A percentile compares a stretch with the other conserved stretches of the same genome.
These are phyloP conservation scores for Aspergillus sp. DNA, from an alignment of 2,329 filamentous ascomycete species.

Conservation along the genomic window DNA sequence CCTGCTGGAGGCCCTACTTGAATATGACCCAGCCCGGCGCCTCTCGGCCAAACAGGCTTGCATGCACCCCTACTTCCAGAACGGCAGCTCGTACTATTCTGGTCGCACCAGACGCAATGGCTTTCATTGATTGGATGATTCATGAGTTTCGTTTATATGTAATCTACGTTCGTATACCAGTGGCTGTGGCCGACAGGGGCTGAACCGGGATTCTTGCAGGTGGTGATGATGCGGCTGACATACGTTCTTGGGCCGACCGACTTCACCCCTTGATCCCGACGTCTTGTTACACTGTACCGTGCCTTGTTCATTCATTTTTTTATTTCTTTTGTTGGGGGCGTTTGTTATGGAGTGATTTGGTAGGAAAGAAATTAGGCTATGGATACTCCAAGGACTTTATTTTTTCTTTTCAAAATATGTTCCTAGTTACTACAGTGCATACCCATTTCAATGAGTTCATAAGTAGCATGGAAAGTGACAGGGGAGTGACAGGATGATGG, in stretches of 20 bases:
- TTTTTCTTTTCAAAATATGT: conserved; percentile 20
- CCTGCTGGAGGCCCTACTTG: conserved; percentile 66
- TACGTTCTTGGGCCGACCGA: background rate
- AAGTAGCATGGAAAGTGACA: background rate
- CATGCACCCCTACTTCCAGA: conserved; percentile 77
- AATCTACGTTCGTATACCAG: conserved; percentile 22
- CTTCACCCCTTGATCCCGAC: background rate
- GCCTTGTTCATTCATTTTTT: conserved; percentile 18
- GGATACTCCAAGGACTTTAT: conserved; percentile 31
- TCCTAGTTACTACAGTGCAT: conserved; percentile 24
- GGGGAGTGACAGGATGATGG: background rate
- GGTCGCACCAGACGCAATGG: conserved; percentile 41
- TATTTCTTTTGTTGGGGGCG: conserved; percentile 26
- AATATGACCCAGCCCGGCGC: conserved; percentile 82
- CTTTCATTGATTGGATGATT: conserved; percentile 34
- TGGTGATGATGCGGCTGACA: background rate
- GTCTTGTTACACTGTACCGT: conserved; percentile 12
- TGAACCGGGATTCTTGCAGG: background rate
- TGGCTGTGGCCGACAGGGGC: conserved; percentile 6
- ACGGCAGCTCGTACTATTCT: conserved; percentile 50
- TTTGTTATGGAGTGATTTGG: conserved; percentile 35
- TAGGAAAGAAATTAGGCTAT: conserved; percentile 30
- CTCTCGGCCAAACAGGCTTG: conserved; percentile 88
- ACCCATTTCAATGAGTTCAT: conserved; percentile 18
- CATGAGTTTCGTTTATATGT: conserved; percentile 14